phyloP scores from a whole-genome alignment of 495 filamentous ascomycete species.

The Amphirosellinia nigrospora region DNA sequence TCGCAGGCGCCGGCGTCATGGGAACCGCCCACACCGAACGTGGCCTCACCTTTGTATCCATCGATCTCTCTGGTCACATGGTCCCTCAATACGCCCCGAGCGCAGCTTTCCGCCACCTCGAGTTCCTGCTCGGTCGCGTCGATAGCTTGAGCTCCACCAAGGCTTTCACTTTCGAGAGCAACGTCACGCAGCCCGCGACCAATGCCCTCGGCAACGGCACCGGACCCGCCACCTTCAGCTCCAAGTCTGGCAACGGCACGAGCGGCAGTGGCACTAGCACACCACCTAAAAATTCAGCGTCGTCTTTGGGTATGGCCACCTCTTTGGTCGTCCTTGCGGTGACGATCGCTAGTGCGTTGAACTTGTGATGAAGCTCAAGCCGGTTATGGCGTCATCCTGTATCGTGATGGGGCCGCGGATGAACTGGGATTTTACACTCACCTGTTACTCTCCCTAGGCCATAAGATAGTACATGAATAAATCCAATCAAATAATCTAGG shows the following conservation, averaged over 20 bases:
- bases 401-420: not conserved
- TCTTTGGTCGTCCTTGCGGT: not conserved
- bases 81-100: constrained; percentile 44
- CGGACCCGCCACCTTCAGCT: constrained; percentile 30
- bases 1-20: constrained; percentile 42
- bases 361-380: not conserved
- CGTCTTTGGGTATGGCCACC: not conserved
- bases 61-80: constrained; percentile 45
- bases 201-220: constrained; percentile 40
- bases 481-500: not conserved
- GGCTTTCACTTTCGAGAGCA: constrained; percentile 40
- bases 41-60: constrained; percentile 45
- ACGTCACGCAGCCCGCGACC: constrained; percentile 31
- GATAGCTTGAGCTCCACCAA: constrained; percentile 39
- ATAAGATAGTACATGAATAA: not conserved
- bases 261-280: not conserved
- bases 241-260: not conserved
- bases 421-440: not conserved
- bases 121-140: constrained; percentile 46
- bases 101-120: constrained; percentile 44
- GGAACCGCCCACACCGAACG: constrained; percentile 46
- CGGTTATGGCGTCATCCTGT: not conserved
- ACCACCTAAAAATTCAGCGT: not conserved
- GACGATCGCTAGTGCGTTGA: not conserved
- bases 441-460: not conserved